These are phyloP conservation scores for Boletus rubroflammeus DNA, from an alignment of 768 basidiomycete species.

Conservation along the genomic window DNA sequence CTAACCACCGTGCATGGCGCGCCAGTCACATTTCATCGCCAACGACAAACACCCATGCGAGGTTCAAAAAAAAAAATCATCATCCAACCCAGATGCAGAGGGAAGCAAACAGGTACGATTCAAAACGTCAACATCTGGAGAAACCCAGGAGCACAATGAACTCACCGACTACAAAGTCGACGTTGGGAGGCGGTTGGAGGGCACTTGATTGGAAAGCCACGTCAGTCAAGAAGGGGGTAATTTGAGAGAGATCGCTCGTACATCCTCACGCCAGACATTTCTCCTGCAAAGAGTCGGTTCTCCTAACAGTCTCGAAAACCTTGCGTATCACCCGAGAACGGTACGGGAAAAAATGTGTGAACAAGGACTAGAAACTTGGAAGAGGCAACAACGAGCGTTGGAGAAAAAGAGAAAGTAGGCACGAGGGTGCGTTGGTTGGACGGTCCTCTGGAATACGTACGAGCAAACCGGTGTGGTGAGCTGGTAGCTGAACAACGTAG, in stretches of 20 bases:
- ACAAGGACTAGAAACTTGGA: not conserved
- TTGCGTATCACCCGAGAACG: slow-evolving; percentile 3
- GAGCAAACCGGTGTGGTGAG: not conserved
- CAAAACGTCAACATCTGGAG: not conserved
- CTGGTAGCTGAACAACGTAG: slow-evolving; percentile 5
- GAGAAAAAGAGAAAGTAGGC: not conserved
- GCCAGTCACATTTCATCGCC: slow-evolving; percentile 9
- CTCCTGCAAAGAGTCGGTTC: not conserved
- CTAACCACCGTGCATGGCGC: slow-evolving; percentile 35
- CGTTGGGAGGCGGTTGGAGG: slow-evolving; percentile 82
- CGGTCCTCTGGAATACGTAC: slow-evolving; percentile 9
- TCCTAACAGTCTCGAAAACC: not conserved
- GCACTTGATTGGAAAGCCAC: slow-evolving; percentile 45
- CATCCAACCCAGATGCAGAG: not conserved
- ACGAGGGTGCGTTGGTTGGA: not conserved
- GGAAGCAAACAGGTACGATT: not conserved
- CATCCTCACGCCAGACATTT: slow-evolving; percentile 47
- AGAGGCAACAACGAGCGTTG: slow-evolving; percentile 2
- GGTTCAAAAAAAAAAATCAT: not conserved
- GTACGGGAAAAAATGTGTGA: not conserved
- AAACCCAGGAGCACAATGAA: not conserved
- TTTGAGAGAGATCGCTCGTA: slow-evolving; percentile 25
- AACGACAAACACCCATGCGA: not conserved
- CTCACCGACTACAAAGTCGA: slow-evolving; percentile 82
- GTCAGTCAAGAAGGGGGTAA: slow-evolving; percentile 2